These are phyloP conservation scores for Annulohypoxylon nitens DNA, from an alignment of 495 filamentous ascomycete species.

Conservation along the genomic window DNA sequence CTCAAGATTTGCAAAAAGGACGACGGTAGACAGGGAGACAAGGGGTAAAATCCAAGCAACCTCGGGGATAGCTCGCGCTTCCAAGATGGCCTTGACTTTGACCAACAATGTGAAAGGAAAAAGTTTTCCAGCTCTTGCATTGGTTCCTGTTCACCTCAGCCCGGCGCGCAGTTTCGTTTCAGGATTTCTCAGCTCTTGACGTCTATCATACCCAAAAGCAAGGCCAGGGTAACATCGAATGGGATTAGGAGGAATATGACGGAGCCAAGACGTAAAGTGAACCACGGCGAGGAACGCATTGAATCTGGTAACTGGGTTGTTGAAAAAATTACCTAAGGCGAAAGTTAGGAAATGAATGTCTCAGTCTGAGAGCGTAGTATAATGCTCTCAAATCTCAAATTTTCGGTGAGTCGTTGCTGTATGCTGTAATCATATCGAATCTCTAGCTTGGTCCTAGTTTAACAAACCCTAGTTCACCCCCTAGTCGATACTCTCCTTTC, in stretches of 20 bases:
- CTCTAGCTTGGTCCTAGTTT: not conserved
- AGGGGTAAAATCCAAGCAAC: not conserved
- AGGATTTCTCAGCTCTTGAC: not conserved
- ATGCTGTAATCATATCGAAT: slow-evolving; percentile 1
- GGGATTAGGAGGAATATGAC: slow-evolving; percentile 19
- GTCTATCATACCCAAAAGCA: slow-evolving; percentile 3
- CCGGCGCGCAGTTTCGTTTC: slow-evolving; percentile 6
- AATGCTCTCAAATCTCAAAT: slow-evolving; percentile 7
- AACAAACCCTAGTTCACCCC: slow-evolving; percentile 19
- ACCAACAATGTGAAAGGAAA: not conserved
- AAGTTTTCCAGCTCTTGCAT: slow-evolving; percentile 2
- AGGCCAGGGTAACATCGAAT: slow-evolving; percentile 9
- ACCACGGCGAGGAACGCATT: not conserved
- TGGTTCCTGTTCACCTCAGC: not conserved
- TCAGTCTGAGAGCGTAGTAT: slow-evolving; percentile 10
- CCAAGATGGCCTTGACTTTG: not conserved
- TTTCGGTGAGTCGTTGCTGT: not conserved
- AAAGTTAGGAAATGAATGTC: slow-evolving; percentile 16
- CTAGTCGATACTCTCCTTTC: slow-evolving; percentile 24
- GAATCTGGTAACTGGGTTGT: slow-evolving; percentile 7
- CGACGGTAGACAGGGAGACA: not conserved
- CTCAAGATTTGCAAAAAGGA: slow-evolving; percentile 12
- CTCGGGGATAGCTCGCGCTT: slow-evolving; percentile 7
- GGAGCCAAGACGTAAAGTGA: slow-evolving; percentile 4
- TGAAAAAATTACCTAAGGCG: slow-evolving; percentile 6